These are phyloP conservation scores for Penicillium concentricum DNA, from an alignment of 2,329 filamentous ascomycete genomes.

Conservation along the genomic window DNA sequence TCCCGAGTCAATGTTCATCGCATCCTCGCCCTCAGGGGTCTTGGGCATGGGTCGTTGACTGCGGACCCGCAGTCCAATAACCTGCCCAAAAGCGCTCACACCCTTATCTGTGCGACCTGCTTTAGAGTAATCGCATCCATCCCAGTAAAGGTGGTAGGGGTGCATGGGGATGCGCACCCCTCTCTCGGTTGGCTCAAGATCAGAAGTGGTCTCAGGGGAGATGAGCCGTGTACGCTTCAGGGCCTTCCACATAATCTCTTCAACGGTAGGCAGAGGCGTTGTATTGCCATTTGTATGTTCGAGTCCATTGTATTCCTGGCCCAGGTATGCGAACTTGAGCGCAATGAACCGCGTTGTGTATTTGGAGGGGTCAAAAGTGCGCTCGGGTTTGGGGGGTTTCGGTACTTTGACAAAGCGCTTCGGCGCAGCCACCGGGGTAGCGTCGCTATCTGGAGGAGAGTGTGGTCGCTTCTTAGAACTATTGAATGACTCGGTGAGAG, in stretches of 20 bases:
- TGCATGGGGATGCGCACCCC: constrained; percentile 41
- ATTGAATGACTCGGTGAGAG: constrained; percentile 6
- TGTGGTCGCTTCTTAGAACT: constrained; percentile 16
- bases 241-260: constrained; percentile 92
- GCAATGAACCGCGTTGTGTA: constrained; percentile 85
- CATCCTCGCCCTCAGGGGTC: constrained; percentile 19
- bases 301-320: constrained; percentile 87
- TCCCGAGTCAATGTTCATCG: constrained; percentile 31
- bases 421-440: constrained; percentile 22
- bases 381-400: constrained; percentile 18
- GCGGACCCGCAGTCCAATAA: constrained; percentile 77
- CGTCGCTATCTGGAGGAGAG: constrained; percentile 23
- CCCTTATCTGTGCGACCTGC: constrained; percentile 90
- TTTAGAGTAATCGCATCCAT: constrained; percentile 87
- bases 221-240: constrained; percentile 80
- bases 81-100: constrained; percentile 95
- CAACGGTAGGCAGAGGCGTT: constrained; percentile 74
- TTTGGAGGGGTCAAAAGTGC: constrained; percentile 71
- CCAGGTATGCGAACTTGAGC: constrained; percentile 90
- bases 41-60: constrained; percentile 66
- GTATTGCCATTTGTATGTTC: constrained; percentile 75
- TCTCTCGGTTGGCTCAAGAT: constrained; percentile 40
- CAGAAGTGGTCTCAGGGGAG: constrained; percentile 58
- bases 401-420: constrained; percentile 41
- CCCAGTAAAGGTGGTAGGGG: constrained; percentile 65